Base-by-base conservation (phyloP, 1,284 basidiomycete genomes). In the Neotropicomus parvogracilis region DNA sequence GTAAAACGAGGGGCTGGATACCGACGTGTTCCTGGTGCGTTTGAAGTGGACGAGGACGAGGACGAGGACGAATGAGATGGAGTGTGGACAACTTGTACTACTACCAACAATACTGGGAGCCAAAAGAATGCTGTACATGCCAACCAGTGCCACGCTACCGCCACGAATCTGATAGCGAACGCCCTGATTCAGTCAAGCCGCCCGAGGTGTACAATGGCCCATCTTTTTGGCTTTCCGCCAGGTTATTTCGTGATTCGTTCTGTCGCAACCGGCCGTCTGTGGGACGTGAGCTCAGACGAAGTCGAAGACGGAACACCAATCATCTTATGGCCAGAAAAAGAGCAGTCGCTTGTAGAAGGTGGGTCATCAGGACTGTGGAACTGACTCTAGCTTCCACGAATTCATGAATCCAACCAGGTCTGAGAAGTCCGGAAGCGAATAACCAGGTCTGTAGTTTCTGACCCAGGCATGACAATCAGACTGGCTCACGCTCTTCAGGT, bases 181-280 rank as follows among this genome's bases (percentile, higher is more conserved):
- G 21, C 41, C 38, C 31, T 31, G 2, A 33, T n/a, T n/a, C n/a
- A n/a, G 37, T 19, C 9, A 32, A 19, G 14, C 13, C 45, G 35
- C 24, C 31, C n/a, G n/a, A n/a, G 6, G n/a, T 24, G 36, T 12
- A 31, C 33, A 19, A 65, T 65, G 51, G 52, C 53, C 12, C 58
- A 67, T 26, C 53, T 68, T 39, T 65, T 49, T 42, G 88, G 87
- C 16, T 91, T 90, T 54, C 87, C 88, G 27, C 64, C 74, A 34
- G 88, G 88, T 4, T 90, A 88, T 67, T 91, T 90, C 59, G 64
- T 87, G 40, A 76, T 91, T 48, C 77, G 79, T 43, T 85, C 81
- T 38, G 60, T 79, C 8, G 82, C 79, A 1, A 77, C 73, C 0
- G 71, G 73, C 47, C 78, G 83, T 27, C 57, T 88, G 3, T 71